Evolutionary conservation across 73 alveolate species (phyloP), one percentile per base, ranked within the genome.

Genomic region (Uronychia setigera): DNA sequence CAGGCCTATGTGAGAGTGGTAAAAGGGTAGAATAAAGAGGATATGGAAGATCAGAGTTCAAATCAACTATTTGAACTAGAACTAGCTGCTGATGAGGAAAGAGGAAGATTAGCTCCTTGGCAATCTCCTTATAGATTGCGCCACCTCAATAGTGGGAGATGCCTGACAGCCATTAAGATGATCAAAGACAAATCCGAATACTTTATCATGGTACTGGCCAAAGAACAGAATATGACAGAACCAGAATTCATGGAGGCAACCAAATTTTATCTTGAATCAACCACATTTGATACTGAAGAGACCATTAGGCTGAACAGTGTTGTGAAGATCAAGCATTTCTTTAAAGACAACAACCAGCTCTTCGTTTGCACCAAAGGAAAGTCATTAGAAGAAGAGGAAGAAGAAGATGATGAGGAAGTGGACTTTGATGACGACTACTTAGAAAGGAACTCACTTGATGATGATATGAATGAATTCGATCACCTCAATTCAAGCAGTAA

Each of bases 61-160:
- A 82, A 82, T 78, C 76, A 81, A 1, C 60, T 88, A 34, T 88
- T 88, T 76, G 90, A 82, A 32, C 29, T 88, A 14, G 91, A 88
- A 74, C n/a, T 78, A 31, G 91, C 74, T 19, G 77, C 31, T 26
- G 78, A 80, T n/a, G 29, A 34, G 1, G 85, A 34, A 33, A 59
- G 60, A 25, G 92, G 85, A 33, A 59, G 88, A 32, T 76, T 34
- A 26, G 57, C 81, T 31, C 28, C 81, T 29, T 76, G 81, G 76
- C 77, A 77, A 28, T 9, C 46, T 76, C 1, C 29, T 1, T 76
- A 28, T 35, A 87, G 93, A 46, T 60, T 87, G 27, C 81, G 93
- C 75, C 93, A 87, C 58, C 77, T 81, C 31, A 87, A 81, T 31
- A 59, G 81, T 34, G 93, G 93, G 77, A 81, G 90, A 34, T 59